phyloP scores from a whole-genome alignment of 176 grass and related monocot species.

The Poa annua region DNA sequence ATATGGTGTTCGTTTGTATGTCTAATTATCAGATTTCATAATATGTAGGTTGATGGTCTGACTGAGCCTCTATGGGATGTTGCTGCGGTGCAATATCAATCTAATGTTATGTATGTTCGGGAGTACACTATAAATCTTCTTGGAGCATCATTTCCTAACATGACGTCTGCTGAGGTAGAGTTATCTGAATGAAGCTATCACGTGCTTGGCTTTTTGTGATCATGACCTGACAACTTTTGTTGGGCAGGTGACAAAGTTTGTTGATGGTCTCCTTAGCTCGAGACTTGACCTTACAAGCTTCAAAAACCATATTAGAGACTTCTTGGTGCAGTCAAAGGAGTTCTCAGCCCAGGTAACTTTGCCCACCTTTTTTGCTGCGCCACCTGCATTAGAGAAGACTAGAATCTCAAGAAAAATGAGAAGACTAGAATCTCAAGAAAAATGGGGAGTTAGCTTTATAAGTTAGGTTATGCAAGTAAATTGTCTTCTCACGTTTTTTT shows the following conservation, averaged over 20 bases:
- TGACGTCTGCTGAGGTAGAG: slow-evolving; percentile 75
- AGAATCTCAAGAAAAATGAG: not conserved
- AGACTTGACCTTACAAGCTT: slow-evolving; percentile 90
- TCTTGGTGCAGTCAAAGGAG: slow-evolving; percentile 97
- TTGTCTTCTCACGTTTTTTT: slow-evolving; percentile 6
- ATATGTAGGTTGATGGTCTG: slow-evolving; percentile 84
- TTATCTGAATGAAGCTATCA: not conserved
- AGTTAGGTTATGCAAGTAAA: not conserved
- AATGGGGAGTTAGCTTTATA: not conserved
- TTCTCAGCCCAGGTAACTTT: slow-evolving; percentile 86
- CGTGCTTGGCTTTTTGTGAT: not conserved
- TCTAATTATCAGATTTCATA: slow-evolving; percentile 35
- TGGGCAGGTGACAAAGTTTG: slow-evolving; percentile 87
- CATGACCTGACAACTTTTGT: slow-evolving; percentile 17
- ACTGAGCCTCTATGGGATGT: slow-evolving; percentile 93
- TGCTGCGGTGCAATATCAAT: slow-evolving; percentile 67
- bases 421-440: not conserved
- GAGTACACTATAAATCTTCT: slow-evolving; percentile 97
- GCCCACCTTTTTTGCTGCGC: not conserved
- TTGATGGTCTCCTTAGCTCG: slow-evolving; percentile 83
- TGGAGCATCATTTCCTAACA: slow-evolving; percentile 98
- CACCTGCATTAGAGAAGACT: slow-evolving; percentile 1
- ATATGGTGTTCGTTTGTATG: not conserved
- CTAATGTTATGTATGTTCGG: slow-evolving; percentile 90
- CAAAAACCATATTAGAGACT: slow-evolving; percentile 96